Conservation (phyloP, 2,329 filamentous ascomycete genomes). For the Colletotrichum graminicola region DNA sequence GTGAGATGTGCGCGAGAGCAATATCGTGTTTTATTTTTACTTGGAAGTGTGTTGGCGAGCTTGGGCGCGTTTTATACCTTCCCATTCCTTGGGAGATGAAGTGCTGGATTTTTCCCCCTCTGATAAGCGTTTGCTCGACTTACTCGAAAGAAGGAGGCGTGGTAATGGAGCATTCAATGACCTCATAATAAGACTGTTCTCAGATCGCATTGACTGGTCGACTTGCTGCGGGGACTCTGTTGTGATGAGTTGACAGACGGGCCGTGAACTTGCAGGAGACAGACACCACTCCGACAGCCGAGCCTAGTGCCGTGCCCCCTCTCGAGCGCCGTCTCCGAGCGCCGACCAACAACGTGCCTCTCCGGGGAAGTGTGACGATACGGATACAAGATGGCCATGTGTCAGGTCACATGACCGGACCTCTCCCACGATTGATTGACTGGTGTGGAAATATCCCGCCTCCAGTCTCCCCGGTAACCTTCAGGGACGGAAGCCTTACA, state of each 20-base stretch:
- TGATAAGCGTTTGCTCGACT: slow-evolving; percentile 29
- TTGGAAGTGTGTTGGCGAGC: neutral
- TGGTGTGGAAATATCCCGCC: neutral
- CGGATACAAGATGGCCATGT: neutral
- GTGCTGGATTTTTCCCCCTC: slow-evolving; percentile 3
- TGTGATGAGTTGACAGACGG: neutral
- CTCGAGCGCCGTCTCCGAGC: slow-evolving; percentile 8
- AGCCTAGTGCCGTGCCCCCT: neutral
- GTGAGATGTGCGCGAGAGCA: neutral
- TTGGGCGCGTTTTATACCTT: neutral
- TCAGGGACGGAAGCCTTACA: neutral
- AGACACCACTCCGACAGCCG: neutral
- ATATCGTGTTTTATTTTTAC: neutral
- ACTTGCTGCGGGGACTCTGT: neutral
- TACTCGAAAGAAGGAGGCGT: slow-evolving; percentile 28
- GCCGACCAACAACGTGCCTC: neutral
- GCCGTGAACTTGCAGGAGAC: slow-evolving; percentile 6
- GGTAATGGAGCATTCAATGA: slow-evolving; percentile 39
- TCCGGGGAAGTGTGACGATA: neutral
- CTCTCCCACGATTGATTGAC: neutral
- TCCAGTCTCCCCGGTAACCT: neutral
- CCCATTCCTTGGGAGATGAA: no score
- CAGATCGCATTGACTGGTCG: neutral
- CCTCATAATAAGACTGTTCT: slow-evolving; percentile 7
- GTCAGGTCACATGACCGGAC: slow-evolving; percentile 25